phyloP scores from a whole-genome alignment of 179 eudicot species.

The Gypsophila paniculata region DNA sequence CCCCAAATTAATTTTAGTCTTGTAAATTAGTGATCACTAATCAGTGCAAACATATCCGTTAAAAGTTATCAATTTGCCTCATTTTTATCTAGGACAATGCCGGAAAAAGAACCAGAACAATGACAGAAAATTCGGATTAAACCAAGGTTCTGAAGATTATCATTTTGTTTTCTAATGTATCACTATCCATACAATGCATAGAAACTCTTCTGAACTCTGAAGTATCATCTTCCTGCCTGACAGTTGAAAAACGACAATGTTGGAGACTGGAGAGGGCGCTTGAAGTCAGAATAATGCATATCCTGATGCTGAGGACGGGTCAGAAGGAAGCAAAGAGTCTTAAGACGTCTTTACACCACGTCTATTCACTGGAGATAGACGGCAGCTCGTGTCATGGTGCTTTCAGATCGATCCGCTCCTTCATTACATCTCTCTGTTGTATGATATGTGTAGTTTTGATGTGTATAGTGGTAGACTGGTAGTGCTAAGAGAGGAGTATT shows the following conservation, averaged over 20 bases:
- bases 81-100: conserved; percentile 31
- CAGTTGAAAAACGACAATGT: conserved; percentile 23
- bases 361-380: conserved; percentile 18
- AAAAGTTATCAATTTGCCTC: conserved; percentile 23
- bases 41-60: background rate
- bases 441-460: conserved; percentile 28
- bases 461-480: conserved; percentile 36
- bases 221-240: conserved; percentile 21
- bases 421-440: conserved; percentile 18
- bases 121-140: conserved; percentile 22
- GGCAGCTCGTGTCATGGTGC: conserved; percentile 14
- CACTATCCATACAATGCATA: conserved; percentile 4
- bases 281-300: conserved; percentile 16
- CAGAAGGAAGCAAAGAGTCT: conserved; percentile 19
- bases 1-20: background rate
- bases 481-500: conserved; percentile 22
- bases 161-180: background rate
- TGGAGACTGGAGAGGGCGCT: conserved; percentile 14
- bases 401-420: conserved; percentile 15
- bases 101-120: conserved; percentile 22
- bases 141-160: conserved; percentile 21
- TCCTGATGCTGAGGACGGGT: conserved; percentile 20
- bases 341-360: conserved; percentile 10
- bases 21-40: background rate
- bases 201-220: conserved; percentile 20